Percentiles rank a stretch among this genome's conserved stretches.
Evolutionary conservation across 1,284 basidiomycete species (phyloP).

Genomic region (Amylostereum areolatum): DNA sequence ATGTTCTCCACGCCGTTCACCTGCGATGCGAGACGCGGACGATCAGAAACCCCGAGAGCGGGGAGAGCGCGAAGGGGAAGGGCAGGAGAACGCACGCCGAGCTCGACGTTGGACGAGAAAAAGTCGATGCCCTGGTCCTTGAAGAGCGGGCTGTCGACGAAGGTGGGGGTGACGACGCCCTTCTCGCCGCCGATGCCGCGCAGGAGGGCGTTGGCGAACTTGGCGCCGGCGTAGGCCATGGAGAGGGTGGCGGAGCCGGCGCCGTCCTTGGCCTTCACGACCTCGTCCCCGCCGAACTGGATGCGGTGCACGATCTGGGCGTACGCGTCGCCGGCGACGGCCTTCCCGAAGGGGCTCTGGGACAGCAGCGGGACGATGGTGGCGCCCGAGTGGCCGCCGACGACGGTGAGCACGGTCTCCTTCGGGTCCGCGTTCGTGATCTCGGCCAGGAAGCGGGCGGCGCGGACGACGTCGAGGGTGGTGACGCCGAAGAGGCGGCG

Average conservation of each 20-base stretch:
- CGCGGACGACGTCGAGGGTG: conserved; percentile 95
- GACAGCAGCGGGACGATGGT: conserved; percentile 96
- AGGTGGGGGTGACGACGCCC: conserved; percentile 79
- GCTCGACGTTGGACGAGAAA: conserved; percentile 88
- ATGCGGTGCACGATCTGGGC: conserved; percentile 80
- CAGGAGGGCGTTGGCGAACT: conserved; percentile 81
- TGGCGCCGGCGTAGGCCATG: conserved; percentile 90
- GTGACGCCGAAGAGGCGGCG: conserved; percentile 81
- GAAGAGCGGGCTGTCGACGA: conserved; percentile 83
- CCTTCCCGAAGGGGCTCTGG: conserved; percentile 65
- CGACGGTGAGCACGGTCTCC: conserved; percentile 77
- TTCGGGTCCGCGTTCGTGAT: conserved; percentile 64
- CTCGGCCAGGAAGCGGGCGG: conserved; percentile 84
- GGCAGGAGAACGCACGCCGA: conserved; percentile 60
- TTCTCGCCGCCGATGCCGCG: conserved; percentile 85
- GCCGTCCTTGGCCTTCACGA: conserved; percentile 90
- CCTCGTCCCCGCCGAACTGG: conserved; percentile 95
- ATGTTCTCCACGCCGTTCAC: conserved; percentile 88
- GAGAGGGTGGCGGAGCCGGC: conserved; percentile 83
- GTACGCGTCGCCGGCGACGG: conserved; percentile 61
- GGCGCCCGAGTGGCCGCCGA: conserved; percentile 94
- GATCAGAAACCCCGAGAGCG: conserved; percentile 5
- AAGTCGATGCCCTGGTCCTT: conserved; percentile 81
- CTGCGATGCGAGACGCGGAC: conserved; percentile 27
- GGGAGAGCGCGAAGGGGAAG: conserved; percentile 4